Percentiles rank a stretch among this genome's conserved stretches.
phyloP scores from a whole-genome alignment of 2,329 filamentous ascomycete genomes.

The Pestalotiopsis sp. region DNA sequence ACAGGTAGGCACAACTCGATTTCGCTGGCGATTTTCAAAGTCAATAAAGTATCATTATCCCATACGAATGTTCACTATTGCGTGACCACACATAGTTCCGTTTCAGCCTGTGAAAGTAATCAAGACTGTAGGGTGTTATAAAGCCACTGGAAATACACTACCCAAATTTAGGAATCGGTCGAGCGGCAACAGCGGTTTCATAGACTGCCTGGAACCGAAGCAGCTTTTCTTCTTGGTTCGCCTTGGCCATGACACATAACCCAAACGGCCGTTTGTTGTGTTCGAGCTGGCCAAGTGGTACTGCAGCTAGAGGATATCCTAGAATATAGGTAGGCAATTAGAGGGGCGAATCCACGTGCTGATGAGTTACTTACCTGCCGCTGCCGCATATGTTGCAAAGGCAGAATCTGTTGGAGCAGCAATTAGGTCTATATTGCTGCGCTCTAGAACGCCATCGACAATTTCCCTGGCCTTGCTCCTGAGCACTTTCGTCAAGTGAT shows the following conservation, averaged over 20 bases:
- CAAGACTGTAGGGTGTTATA: no score
- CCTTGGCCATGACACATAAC: background rate
- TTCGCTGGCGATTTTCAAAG: no score
- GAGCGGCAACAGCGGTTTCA: slow-evolving; percentile 15
- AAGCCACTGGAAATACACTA: no score
- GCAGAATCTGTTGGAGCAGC: background rate
- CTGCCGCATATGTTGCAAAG: background rate
- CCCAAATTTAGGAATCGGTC: no score
- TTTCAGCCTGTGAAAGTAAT: no score
- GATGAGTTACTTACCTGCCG: background rate
- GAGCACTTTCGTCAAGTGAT: background rate
- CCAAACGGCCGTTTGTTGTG: slow-evolving; percentile 9
- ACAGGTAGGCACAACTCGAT: background rate
- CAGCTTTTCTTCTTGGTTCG: background rate
- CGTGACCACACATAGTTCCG: no score
- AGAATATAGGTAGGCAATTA: background rate
- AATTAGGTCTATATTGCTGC: no score
- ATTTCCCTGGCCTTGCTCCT: no score
- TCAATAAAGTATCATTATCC: no score
- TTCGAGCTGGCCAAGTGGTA: background rate
- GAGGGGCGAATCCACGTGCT: background rate
- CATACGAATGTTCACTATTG: no score
- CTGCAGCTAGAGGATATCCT: slow-evolving; percentile 2
- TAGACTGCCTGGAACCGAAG: slow-evolving; percentile 18
- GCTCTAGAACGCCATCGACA: no score